These are phyloP conservation scores for Diaporthe capsici DNA, from an alignment of 2,329 filamentous ascomycete genomes.

Conservation along the genomic window DNA sequence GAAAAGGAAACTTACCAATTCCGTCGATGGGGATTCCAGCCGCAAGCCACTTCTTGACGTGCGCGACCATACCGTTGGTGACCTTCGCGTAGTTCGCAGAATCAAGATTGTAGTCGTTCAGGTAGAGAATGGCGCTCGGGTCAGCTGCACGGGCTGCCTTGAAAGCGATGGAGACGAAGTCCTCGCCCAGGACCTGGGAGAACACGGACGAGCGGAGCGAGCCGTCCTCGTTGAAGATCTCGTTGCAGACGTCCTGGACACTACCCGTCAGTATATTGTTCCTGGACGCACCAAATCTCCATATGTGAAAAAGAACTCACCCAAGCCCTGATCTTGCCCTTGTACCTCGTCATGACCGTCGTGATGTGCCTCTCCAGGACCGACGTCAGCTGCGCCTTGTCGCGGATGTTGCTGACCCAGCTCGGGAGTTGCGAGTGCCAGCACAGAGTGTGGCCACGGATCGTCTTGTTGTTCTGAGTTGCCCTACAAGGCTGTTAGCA, in stretches of 20 bases:
- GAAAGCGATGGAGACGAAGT: slow-evolving; percentile 79
- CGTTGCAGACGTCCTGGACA: slow-evolving; percentile 73
- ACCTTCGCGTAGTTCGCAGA: slow-evolving; percentile 71
- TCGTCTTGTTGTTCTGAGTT: slow-evolving; percentile 70
- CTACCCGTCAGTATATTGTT: not conserved
- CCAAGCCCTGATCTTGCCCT: slow-evolving; percentile 74
- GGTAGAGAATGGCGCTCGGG: slow-evolving; percentile 78
- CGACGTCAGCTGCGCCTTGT: slow-evolving; percentile 64
- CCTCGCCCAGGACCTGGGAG: slow-evolving; percentile 77
- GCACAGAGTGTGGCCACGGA: slow-evolving; percentile 76
- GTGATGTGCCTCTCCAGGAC: slow-evolving; percentile 74
- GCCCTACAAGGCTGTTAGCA: slow-evolving; percentile 49
- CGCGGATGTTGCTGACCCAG: slow-evolving; percentile 71
- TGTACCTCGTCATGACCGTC: slow-evolving; percentile 70
- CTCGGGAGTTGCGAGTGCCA: slow-evolving; percentile 73
- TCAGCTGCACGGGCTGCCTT: slow-evolving; percentile 76
- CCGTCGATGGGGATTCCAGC: slow-evolving; percentile 76
- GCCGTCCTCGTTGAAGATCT: slow-evolving; percentile 75
- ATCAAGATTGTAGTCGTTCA: slow-evolving; percentile 82
- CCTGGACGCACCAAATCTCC: not conserved
- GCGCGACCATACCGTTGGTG: slow-evolving; percentile 62
- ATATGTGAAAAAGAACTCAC: slow-evolving; percentile 45
- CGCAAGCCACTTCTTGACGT: slow-evolving; percentile 75
- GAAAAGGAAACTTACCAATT: slow-evolving; percentile 52
- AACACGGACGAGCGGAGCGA: slow-evolving; percentile 73